Conservation (phyloP, 1,284 basidiomycete species). For the Ceratobasidium sp. region DNA sequence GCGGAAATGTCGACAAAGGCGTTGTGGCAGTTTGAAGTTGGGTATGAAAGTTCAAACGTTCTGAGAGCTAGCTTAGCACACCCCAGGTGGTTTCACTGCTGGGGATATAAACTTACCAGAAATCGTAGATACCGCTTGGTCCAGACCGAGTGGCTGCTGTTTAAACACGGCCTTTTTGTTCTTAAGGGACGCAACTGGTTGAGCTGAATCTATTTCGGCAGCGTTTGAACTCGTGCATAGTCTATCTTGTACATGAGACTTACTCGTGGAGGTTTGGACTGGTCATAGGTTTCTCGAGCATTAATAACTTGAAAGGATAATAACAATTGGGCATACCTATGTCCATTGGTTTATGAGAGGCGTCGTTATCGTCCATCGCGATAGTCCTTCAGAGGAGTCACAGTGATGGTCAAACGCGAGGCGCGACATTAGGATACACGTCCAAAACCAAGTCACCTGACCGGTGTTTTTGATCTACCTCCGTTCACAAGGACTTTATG, state of each 20-base stretch:
- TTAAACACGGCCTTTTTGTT: constrained; percentile 76
- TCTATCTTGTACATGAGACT: neutral
- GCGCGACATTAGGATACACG: neutral
- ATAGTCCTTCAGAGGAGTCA: too few relatives aligned
- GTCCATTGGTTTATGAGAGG: neutral
- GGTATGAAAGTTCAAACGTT: constrained; percentile 35
- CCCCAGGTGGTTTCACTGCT: neutral
- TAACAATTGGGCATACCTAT: neutral
- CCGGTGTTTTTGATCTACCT: neutral
- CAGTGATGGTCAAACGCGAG: neutral
- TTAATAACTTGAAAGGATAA: too few relatives aligned
- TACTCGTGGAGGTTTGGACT: neutral
- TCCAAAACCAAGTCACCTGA: neutral
- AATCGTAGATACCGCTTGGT: constrained; percentile 80
- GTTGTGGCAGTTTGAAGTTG: constrained; percentile 67
- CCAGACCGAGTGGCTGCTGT: constrained; percentile 77
- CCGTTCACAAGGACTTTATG: neutral
- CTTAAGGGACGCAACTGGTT: constrained; percentile 47
- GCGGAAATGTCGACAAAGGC: constrained; percentile 64
- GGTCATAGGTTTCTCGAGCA: neutral
- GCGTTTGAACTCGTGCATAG: neutral
- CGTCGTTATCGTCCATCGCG: neutral
- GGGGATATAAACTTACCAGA: constrained; percentile 61
- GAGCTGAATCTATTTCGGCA: neutral
- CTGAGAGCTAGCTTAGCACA: constrained; percentile 32